phyloP scores from a whole-genome alignment of 2,329 filamentous ascomycete species.

The Sarocladium kiliense region DNA sequence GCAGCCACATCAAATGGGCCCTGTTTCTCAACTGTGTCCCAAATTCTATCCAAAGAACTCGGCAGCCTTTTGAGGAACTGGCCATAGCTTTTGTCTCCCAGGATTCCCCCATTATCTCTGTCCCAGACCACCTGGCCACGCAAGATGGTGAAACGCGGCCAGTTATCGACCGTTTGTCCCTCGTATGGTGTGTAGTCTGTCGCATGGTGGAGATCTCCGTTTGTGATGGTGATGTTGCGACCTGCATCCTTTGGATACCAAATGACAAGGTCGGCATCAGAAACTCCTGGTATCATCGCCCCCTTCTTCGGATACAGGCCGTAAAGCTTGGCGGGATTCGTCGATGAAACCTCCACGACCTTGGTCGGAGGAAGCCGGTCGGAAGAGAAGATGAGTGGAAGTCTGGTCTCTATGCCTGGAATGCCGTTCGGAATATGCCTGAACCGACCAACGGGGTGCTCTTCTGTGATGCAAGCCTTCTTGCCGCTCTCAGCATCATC shows the following conservation, averaged over 20 bases:
- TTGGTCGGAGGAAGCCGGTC: conserved; percentile 36
- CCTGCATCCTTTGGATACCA: conserved; percentile 47
- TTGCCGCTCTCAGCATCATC: conserved; percentile 40
- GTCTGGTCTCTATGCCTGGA: conserved; percentile 52
- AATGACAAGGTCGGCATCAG: conserved; percentile 52
- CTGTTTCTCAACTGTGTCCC: conserved; percentile 5
- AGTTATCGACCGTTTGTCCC: conserved; percentile 49
- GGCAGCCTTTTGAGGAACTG: conserved; percentile 37
- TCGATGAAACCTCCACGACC: conserved; percentile 49
- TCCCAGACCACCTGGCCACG: conserved; percentile 56
- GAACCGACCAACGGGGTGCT: conserved; percentile 41
- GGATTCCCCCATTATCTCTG: conserved; percentile 42
- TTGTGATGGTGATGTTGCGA: conserved; percentile 33
- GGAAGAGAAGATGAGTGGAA: conserved; percentile 39
- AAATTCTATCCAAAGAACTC: conserved; percentile 1
- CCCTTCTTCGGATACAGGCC: conserved; percentile 48
- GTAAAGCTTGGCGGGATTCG: conserved; percentile 54
- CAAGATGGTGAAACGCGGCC: conserved; percentile 57
- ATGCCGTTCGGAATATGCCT: conserved; percentile 54
- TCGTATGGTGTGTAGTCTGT: conserved; percentile 61
- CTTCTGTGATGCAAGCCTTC: conserved; percentile 36
- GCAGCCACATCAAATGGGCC: conserved; percentile 8
- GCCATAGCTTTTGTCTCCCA: conserved; percentile 43
- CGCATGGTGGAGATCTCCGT: conserved; percentile 53
- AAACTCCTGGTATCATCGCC: conserved; percentile 40